phyloP scores from a whole-genome alignment of 768 basidiomycete species.

The Termitomyces sp. region DNA sequence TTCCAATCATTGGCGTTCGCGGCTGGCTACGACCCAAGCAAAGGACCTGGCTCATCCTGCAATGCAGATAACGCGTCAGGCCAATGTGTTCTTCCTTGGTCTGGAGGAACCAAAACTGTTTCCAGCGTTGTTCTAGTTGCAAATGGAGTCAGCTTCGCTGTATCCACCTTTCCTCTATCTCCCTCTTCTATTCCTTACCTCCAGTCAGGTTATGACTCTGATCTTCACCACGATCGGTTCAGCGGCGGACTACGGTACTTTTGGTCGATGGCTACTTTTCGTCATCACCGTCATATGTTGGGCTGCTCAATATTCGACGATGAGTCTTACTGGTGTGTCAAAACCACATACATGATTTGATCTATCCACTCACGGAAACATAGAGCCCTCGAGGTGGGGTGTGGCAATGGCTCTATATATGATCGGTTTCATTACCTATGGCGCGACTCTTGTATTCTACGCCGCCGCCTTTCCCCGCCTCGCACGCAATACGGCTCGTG shows the following conservation, averaged over 20 bases:
- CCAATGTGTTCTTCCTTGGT: conserved; percentile 78
- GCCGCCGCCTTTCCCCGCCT: conserved; percentile 75
- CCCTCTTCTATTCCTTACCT: background rate
- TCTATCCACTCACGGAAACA: background rate
- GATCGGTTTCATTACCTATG: conserved; percentile 74
- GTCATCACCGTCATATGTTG: conserved; percentile 70
- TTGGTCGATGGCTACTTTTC: conserved; percentile 77
- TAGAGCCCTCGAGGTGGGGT: conserved; percentile 68
- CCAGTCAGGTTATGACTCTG: conserved; percentile 60
- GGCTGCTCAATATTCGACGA: conserved; percentile 74
- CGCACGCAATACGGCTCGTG: conserved; percentile 68
- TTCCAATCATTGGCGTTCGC: conserved; percentile 69
- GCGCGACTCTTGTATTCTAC: conserved; percentile 79
- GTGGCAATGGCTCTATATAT: conserved; percentile 76
- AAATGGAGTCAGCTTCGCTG: conserved; percentile 72
- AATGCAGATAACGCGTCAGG: conserved; percentile 52
- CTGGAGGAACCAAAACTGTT: conserved; percentile 64
- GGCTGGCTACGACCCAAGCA: conserved; percentile 70
- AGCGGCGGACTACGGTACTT: conserved; percentile 68
- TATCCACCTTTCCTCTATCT: conserved; percentile 23
- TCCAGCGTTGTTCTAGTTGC: conserved; percentile 74
- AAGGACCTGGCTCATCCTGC: conserved; percentile 70
- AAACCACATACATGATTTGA: background rate
- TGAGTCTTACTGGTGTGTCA: conserved; percentile 60
- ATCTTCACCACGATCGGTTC: conserved; percentile 80